Base-by-base conservation (phyloP, 139 green algal genomes). In the Chara braunii region DNA sequence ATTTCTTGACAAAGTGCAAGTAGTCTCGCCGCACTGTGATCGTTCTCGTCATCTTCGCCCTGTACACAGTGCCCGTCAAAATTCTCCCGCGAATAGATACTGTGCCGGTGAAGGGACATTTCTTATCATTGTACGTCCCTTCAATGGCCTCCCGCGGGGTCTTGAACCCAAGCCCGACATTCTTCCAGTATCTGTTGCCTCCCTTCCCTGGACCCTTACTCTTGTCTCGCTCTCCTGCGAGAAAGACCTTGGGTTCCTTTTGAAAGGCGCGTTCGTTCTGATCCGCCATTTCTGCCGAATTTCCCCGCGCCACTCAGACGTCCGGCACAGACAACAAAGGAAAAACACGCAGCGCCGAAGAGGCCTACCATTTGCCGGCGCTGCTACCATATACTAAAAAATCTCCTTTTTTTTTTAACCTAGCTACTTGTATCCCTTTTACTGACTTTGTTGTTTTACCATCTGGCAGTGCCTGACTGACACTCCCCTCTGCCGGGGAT, bases 81-180 rank as follows among this genome's bases (percentile, higher is more conserved):
- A 99, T 99, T 69, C 93, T 85, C 63, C 93, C 93, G 33, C 93
- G 87, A 64, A 99, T 99, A 64, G 86, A 90, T 23, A 99, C 88
- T 60, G 96, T 91, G 77, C 93, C 88, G 52, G 94, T 99, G 90
- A 99, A 99, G 22, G 93, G 93, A 87, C 93, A 99, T 87, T 99
- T 99, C 87, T 99, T 96, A 86, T 99, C 93, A 55, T 98, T 94
- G 86, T 99, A 99, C 44, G 74, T 88, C 95, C 91, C 92, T 80
- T 98, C 89, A 64, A 97, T 98, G 18, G 93, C 93, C 73, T 95
- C 88, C 63, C 89, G 90, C 63, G 93, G 93, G 12, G 93, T 99
- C 83, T 92, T 94, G 88, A 99, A 99, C 68, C 92, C 89, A 29
- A 99, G 85, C 57, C 93, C 93, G 22, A 99, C 83, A 68, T 88